Percentiles rank a stretch among this genome's conserved stretches.
Evolutionary conservation across 495 filamentous ascomycete species (phyloP).

Genomic region (Talaromyces ruber): DNA sequence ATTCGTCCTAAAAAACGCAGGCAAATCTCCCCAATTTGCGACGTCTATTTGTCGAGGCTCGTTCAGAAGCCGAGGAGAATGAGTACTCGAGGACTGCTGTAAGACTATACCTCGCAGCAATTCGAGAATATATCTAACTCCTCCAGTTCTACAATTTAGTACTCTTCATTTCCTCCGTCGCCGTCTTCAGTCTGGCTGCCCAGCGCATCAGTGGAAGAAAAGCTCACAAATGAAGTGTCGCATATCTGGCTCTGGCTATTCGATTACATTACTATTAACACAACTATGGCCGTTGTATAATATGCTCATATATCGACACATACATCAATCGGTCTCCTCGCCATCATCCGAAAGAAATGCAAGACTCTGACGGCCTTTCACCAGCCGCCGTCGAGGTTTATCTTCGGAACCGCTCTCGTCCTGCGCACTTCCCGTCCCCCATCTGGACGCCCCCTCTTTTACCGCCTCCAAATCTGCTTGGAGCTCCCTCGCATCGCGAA

Average conservation of each 20-base stretch:
- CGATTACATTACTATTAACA: slow-evolving; percentile 82
- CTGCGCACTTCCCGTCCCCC: slow-evolving; percentile 49
- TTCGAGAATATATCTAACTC: background rate
- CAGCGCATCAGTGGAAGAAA: background rate
- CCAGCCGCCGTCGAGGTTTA: slow-evolving; percentile 28
- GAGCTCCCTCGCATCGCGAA: slow-evolving; percentile 78
- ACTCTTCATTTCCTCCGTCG: slow-evolving; percentile 89
- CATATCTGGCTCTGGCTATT: slow-evolving; percentile 32
- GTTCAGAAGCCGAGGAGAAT: slow-evolving; percentile 89
- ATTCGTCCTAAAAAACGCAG: slow-evolving; percentile 26
- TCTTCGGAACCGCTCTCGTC: slow-evolving; percentile 30
- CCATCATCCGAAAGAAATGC: slow-evolving; percentile 48
- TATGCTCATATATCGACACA: background rate
- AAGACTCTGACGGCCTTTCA: slow-evolving; percentile 39
- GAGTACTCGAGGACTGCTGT: slow-evolving; percentile 91
- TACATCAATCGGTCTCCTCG: slow-evolving; percentile 42
- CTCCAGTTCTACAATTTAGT: slow-evolving; percentile 93
- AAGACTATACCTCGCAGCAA: slow-evolving; percentile 19
- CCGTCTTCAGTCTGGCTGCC: background rate
- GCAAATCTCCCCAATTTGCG: slow-evolving; percentile 90
- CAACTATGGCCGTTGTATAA: slow-evolving; percentile 58
- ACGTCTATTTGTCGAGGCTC: slow-evolving; percentile 90
- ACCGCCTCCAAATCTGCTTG: slow-evolving; percentile 74
- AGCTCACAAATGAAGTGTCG: background rate
- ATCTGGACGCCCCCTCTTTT: slow-evolving; percentile 65